Evolutionary conservation across 306 rosid species (phyloP).

Genomic region (Sophora flavescens): DNA sequence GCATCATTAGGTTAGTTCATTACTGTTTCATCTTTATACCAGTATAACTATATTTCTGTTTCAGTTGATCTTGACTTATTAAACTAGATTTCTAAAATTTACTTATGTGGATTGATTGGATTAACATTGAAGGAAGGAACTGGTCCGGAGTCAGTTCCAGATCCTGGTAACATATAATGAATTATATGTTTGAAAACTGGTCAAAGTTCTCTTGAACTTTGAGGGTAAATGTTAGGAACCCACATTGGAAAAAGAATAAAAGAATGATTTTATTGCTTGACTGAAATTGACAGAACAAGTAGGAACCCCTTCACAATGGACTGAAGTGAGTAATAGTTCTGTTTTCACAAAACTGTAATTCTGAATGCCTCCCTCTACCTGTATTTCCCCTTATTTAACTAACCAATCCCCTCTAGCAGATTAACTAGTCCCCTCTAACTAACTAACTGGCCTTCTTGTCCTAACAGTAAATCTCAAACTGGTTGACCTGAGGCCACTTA

Average conservation of each 20-base stretch:
- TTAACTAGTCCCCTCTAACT: too few relatives aligned
- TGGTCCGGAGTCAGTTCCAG: conserved; percentile 10
- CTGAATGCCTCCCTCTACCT: too few relatives aligned
- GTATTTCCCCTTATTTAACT: too few relatives aligned
- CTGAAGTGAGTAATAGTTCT: too few relatives aligned
- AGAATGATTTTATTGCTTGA: too few relatives aligned
- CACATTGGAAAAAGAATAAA: too few relatives aligned
- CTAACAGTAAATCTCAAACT: not conserved
- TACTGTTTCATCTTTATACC: conserved; percentile 23
- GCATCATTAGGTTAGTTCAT: conserved; percentile 56
- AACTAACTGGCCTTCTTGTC: too few relatives aligned
- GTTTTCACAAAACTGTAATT: too few relatives aligned
- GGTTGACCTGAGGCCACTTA: conserved; percentile 23
- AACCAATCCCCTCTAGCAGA: too few relatives aligned
- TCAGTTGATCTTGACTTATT: conserved; percentile 13
- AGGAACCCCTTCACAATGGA: too few relatives aligned
- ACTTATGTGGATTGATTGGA: conserved; percentile 19
- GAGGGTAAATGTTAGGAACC: not conserved
- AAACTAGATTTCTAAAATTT: conserved; percentile 18
- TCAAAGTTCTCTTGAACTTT: not conserved
- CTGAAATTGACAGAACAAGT: too few relatives aligned
- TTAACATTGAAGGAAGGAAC: not conserved
- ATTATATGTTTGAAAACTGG: not conserved
- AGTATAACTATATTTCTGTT: conserved; percentile 26
- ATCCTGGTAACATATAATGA: not conserved